Evolutionary conservation across 192 early-diverging fungal species (phyloP).

Genomic region (Geranomyces variabilis): DNA sequence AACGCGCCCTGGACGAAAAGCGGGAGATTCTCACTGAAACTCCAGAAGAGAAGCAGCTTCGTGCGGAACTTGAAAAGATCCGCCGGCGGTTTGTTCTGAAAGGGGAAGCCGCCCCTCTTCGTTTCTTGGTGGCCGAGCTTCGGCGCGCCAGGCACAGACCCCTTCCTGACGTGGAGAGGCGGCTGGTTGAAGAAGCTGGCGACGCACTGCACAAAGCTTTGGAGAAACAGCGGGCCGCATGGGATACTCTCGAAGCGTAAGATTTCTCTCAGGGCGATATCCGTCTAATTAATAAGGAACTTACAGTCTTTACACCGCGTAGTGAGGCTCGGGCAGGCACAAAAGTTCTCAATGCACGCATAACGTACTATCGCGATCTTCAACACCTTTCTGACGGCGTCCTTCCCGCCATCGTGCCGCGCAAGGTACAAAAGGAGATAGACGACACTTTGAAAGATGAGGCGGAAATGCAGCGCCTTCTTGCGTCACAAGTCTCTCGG

Average conservation of each 20-base stretch:
- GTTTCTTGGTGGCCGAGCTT: constrained; percentile 27
- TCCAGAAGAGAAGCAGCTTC: not conserved
- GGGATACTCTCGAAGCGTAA: constrained; percentile 35
- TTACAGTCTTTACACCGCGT: too few relatives aligned
- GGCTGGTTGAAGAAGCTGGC: constrained; percentile 9
- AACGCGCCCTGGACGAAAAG: not conserved
- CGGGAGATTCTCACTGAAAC: not conserved
- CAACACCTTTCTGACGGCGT: constrained; percentile 49
- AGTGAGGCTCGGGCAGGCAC: constrained; percentile 40
- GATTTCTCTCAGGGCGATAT: too few relatives aligned
- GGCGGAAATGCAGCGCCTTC: constrained; percentile 5
- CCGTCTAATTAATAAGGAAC: too few relatives aligned
- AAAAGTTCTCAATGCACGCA: constrained; percentile 47
- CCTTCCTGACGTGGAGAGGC: constrained; percentile 22
- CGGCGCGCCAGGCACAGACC: constrained; percentile 19
- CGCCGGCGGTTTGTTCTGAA: constrained; percentile 13
- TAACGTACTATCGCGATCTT: constrained; percentile 44
- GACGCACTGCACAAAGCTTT: constrained; percentile 11
- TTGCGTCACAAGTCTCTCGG: constrained; percentile 3
- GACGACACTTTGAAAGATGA: constrained; percentile 4
- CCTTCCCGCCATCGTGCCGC: constrained; percentile 28
- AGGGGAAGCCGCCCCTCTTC: not conserved
- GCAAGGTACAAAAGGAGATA: constrained; percentile 16
- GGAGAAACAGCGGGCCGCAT: constrained; percentile 13
- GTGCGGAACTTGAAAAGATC: constrained; percentile 8